These are phyloP conservation scores for Hypsizygus marmoreus DNA, from an alignment of 768 basidiomycete genomes.

Conservation along the genomic window DNA sequence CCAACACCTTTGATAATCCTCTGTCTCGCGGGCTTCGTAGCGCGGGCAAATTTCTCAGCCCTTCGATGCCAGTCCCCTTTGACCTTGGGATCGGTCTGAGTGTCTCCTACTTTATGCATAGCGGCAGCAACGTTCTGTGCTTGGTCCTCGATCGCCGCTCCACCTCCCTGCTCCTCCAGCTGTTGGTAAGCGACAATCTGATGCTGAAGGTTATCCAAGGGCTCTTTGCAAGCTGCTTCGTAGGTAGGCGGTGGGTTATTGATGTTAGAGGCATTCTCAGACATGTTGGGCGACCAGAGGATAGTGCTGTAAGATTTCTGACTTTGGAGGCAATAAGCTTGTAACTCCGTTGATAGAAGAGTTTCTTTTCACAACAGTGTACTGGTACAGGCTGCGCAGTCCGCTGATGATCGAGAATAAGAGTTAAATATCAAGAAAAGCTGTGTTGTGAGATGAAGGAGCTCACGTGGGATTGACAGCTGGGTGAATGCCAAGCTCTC, in stretches of 20 bases:
- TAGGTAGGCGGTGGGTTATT: conserved; percentile 6
- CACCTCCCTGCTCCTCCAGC: conserved; percentile 3
- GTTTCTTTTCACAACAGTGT: too few species aligned
- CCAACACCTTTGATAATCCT: conserved; percentile 2
- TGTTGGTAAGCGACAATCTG: conserved; percentile 1
- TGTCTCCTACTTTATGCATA: conserved; percentile 14
- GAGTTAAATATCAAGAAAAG: too few species aligned
- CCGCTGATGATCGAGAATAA: too few species aligned
- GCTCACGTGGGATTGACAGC: too few species aligned
- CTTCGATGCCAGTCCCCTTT: conserved; percentile 7
- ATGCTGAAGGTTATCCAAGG: conserved; percentile 5
- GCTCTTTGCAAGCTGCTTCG: not conserved
- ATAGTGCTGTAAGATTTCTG: not conserved
- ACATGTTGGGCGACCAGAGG: not conserved
- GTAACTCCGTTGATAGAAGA: too few species aligned
- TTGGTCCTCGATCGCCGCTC: conserved; percentile 4
- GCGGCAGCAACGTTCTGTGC: conserved; percentile 8
- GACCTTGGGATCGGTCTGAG: conserved; percentile 6
- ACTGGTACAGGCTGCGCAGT: too few species aligned
- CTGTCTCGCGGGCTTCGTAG: not conserved
- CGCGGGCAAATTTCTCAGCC: conserved; percentile 11
- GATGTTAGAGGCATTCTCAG: not conserved
- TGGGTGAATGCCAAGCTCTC: too few species aligned
- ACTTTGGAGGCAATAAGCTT: not conserved
- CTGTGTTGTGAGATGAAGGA: too few species aligned